A percentile compares a stretch with the other conserved stretches of the same genome.
Conservation (phyloP, 306 rosid genomes). For the Prunus salicina region DNA sequence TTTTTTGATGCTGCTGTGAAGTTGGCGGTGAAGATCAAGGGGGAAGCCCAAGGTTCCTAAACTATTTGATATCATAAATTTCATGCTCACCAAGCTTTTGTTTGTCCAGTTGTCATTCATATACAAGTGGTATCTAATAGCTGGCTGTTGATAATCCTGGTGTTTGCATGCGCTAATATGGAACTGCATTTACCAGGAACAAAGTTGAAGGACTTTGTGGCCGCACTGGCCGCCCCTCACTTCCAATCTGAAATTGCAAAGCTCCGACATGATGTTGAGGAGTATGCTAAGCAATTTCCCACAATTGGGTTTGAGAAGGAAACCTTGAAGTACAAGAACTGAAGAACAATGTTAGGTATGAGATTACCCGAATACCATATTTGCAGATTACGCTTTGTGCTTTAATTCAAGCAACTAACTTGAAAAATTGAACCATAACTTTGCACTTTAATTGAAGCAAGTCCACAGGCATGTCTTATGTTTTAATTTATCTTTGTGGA, state of each 20-base stretch:
- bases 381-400: neutral
- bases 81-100: neutral
- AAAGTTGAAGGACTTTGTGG: conserved; percentile 84
- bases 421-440: neutral
- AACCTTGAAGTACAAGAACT: conserved; percentile 82
- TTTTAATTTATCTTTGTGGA: neutral
- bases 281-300: conserved; percentile 86
- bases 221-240: conserved; percentile 53
- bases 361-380: conserved; percentile 5
- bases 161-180: conserved; percentile 21
- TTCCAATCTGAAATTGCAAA: conserved; percentile 67
- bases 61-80: neutral
- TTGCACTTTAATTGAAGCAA: neutral
- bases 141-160: neutral
- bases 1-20: conserved; percentile 77
- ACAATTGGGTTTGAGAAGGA: conserved; percentile 90
- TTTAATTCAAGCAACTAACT: neutral
- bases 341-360: conserved; percentile 42
- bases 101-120: conserved; percentile 14
- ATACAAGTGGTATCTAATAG: neutral
- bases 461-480: neutral
- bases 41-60: conserved; percentile 60
- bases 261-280: conserved; percentile 82
- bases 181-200: conserved; percentile 54
- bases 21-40: conserved; percentile 79